Evolutionary conservation across 2,329 filamentous ascomycete genomes (phyloP).

Genomic region (Aureobasidium lini): DNA sequence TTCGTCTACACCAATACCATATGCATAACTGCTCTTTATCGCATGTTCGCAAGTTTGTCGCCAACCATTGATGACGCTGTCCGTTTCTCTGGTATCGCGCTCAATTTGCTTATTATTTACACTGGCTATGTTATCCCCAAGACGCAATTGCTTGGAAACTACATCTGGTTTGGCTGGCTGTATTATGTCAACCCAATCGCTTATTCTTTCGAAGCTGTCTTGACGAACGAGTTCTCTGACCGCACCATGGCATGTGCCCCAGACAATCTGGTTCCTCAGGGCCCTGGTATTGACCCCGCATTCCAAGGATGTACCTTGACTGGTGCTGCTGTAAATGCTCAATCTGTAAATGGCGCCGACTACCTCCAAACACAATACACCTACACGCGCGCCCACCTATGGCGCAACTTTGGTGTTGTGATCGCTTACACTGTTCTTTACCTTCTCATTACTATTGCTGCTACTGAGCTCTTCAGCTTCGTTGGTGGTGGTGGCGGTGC

Average conservation of each 20-base stretch:
- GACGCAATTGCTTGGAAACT: constrained; percentile 48
- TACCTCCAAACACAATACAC: constrained; percentile 51
- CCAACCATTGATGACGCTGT: constrained; percentile 60
- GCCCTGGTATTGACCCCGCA: constrained; percentile 46
- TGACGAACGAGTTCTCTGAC: constrained; percentile 58
- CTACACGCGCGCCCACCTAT: constrained; percentile 52
- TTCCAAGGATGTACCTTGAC: constrained; percentile 57
- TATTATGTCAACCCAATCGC: constrained; percentile 43
- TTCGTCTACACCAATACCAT: constrained; percentile 58
- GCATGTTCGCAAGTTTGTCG: constrained; percentile 58
- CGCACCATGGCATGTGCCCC: constrained; percentile 52
- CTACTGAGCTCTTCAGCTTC: constrained; percentile 62
- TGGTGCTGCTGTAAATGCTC: constrained; percentile 47
- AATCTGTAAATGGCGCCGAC: constrained; percentile 44
- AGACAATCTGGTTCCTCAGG: constrained; percentile 53
- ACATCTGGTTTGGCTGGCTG: constrained; percentile 61
- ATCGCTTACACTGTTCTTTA: constrained; percentile 71
- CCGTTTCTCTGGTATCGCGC: constrained; percentile 53
- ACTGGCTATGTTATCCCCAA: constrained; percentile 64
- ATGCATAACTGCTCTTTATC: constrained; percentile 56
- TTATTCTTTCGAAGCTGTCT: constrained; percentile 60
- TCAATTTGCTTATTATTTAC: constrained; percentile 57
- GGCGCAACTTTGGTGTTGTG: constrained; percentile 70
- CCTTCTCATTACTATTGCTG: constrained; percentile 61
- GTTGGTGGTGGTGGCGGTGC: constrained; percentile 57